phyloP scores from a whole-genome alignment of 2,329 filamentous ascomycete species.

The Rhytidhysteron rufulum region DNA sequence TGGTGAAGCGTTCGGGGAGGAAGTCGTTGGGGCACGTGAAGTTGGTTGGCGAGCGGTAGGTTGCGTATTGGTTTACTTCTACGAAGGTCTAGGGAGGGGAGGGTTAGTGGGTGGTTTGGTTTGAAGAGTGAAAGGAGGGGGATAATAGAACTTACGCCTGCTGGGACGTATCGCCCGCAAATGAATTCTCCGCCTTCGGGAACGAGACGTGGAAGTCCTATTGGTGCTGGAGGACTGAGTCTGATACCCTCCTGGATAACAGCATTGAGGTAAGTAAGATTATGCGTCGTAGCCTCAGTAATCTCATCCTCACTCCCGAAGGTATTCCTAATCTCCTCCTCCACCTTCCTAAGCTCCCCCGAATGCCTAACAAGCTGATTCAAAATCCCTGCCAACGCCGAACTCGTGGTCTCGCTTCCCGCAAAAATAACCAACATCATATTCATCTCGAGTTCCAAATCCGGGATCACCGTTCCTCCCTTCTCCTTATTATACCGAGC shows the following conservation, averaged over 20 bases:
- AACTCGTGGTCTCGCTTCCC: not conserved
- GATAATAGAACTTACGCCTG: not conserved
- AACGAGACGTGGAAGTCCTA: not conserved
- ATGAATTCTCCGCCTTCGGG: not conserved
- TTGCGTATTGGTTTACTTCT: constrained; percentile 23
- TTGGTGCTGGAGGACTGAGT: not conserved
- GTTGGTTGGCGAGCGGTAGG: constrained; percentile 21
- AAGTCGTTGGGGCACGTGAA: constrained; percentile 21
- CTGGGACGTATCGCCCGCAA: not conserved
- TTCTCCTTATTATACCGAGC: not conserved
- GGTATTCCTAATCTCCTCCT: not conserved
- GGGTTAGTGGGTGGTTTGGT: not conserved
- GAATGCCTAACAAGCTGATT: not conserved
- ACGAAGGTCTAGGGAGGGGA: constrained; percentile 18
- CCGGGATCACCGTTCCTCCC: not conserved
- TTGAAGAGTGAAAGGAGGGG: not conserved
- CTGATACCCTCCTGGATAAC: not conserved
- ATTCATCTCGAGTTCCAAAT: not conserved
- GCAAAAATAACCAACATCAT: not conserved
- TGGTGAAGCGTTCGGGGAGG: constrained; percentile 9
- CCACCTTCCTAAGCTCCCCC: not conserved
- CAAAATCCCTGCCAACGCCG: not conserved
- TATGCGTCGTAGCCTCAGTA: not conserved
- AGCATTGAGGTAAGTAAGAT: not conserved
- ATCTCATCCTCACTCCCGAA: not conserved